Evolutionary conservation across 139 green algal species (phyloP), one percentile per base, ranked within the genome.

Genomic region (Pleodorina starrii): DNA sequence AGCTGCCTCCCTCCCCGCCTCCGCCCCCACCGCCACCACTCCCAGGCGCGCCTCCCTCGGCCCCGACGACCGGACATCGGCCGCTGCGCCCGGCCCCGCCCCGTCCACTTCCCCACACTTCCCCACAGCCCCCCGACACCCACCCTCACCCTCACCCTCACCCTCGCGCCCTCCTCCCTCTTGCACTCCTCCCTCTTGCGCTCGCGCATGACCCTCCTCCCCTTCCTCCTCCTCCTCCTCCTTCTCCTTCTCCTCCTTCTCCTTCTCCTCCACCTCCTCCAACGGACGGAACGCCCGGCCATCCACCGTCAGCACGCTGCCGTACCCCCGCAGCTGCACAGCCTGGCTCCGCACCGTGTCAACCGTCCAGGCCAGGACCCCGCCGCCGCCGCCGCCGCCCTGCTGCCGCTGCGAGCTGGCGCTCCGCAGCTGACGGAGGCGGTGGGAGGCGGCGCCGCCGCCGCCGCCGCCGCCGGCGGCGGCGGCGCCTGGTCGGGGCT

Each of bases 281-380:
- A 57, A 35, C 72, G 40, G 40, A 57, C 66, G 66, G 60, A 87
- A 78, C 6, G 43, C 32, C 60, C 71, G 44, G 0, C 82, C 82
- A 35, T 88, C 82, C 19, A 88, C 82, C 32, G 71, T 35, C 17
- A 88, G 16, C 0, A 42, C 32, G 35, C 44, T 88, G 19, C 82
- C 82, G 5, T 7, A 27, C 10, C 66, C 66, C 1, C 51, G 21
- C 82, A 88, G 82, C 66, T 88, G 63, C 17, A 88, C 82, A 19
- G 5, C 23, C 32, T 69, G 32, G 66, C 82, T 88, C 1, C 66
- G 32, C 0, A 88, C 66, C 23, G 4, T 32, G 46, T 69, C 82
- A 5, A 88, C 35, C 16, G 11, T 50, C 82, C 82, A 88, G 1
- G 21, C 44, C 63, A 27, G 48, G n/a, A 1, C 25, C 27, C 42